Evolutionary conservation across 1,284 basidiomycete species (phyloP).

Genomic region (Coniferiporia weirii): DNA sequence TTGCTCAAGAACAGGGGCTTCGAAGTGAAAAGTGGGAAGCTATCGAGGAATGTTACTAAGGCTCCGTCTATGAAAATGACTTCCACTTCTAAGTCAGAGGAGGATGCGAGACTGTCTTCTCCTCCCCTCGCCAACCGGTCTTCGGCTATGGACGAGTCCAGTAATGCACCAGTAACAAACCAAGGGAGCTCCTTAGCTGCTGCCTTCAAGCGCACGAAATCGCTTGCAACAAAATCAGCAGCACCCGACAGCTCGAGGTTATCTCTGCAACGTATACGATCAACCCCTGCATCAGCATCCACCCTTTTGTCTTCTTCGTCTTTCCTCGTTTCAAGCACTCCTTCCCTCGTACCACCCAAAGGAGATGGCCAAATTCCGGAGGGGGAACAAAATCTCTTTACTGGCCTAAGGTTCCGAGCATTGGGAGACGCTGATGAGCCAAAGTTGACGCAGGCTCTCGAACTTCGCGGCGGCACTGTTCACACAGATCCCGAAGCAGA

Average conservation of each 20-base stretch:
- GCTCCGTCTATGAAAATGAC: slow-evolving; percentile 24
- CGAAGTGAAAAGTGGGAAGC: slow-evolving; percentile 46
- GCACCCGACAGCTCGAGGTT: slow-evolving; percentile 17
- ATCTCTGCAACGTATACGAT: slow-evolving; percentile 39
- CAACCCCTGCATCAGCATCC: slow-evolving; percentile 4
- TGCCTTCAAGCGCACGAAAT: slow-evolving; percentile 20
- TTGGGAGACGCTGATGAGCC: slow-evolving; percentile 58
- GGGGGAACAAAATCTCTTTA: slow-evolving; percentile 35
- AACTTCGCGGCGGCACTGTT: slow-evolving; percentile 49
- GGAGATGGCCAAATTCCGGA: slow-evolving; percentile 5
- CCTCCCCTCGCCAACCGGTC: not conserved
- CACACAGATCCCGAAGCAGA: slow-evolving; percentile 41
- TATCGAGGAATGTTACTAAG: slow-evolving; percentile 53
- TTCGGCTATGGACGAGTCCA: slow-evolving; percentile 19
- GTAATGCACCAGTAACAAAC: slow-evolving; percentile 10
- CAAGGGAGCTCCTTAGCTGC: slow-evolving; percentile 11
- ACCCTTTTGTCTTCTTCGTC: slow-evolving; percentile 9
- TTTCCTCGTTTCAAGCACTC: not conserved
- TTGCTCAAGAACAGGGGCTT: slow-evolving; percentile 62
- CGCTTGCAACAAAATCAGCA: slow-evolving; percentile 20
- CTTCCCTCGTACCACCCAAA: not conserved
- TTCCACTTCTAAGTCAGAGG: not conserved
- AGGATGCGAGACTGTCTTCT: not conserved
- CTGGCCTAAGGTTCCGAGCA: slow-evolving; percentile 47
- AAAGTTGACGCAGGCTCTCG: slow-evolving; percentile 52